Evolutionary conservation across 371 early-diverging fungal genomes (phyloP).

Genomic region (Basidiobolus meristosporus): DNA sequence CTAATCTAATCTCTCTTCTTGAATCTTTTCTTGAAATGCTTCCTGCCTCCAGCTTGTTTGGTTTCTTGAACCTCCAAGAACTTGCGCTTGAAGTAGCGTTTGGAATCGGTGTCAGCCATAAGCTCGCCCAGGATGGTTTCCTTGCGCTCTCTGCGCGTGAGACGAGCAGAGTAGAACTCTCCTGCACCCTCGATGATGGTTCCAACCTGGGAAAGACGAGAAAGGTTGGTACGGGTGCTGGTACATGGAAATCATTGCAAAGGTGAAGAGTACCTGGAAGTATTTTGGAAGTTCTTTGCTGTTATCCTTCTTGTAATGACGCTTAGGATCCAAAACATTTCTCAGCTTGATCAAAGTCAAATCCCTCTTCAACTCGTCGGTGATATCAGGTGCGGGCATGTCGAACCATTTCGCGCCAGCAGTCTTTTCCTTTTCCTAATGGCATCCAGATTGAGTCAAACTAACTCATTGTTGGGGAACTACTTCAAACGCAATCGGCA

Average conservation of each 20-base stretch:
- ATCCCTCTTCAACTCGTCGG: constrained; percentile 75
- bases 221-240: not conserved
- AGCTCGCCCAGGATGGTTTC: constrained; percentile 74
- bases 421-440: constrained; percentile 34
- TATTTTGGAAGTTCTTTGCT: constrained; percentile 54
- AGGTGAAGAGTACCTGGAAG: constrained; percentile 41
- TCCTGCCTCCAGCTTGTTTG: constrained; percentile 34
- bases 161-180: constrained; percentile 69
- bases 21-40: constrained; percentile 27
- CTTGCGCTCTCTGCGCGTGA: constrained; percentile 71
- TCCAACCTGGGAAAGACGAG: constrained; percentile 59
- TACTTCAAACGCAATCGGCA: too few species aligned
- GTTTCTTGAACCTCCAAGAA: constrained; percentile 50
- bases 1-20: constrained; percentile 8
- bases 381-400: constrained; percentile 70
- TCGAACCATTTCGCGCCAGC: constrained; percentile 80
- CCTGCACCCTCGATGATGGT: constrained; percentile 75
- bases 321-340: constrained; percentile 78
- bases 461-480: too few species aligned
- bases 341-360: constrained; percentile 70
- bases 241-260: not conserved
- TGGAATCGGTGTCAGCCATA: constrained; percentile 48
- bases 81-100: constrained; percentile 70
- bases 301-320: constrained; percentile 71
- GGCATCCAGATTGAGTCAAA: not conserved